A percentile compares a stretch with the other conserved stretches of the same genome.
Conservation (phyloP, 805 yeast genomes). For the Yamadazyma akitaensis region DNA sequence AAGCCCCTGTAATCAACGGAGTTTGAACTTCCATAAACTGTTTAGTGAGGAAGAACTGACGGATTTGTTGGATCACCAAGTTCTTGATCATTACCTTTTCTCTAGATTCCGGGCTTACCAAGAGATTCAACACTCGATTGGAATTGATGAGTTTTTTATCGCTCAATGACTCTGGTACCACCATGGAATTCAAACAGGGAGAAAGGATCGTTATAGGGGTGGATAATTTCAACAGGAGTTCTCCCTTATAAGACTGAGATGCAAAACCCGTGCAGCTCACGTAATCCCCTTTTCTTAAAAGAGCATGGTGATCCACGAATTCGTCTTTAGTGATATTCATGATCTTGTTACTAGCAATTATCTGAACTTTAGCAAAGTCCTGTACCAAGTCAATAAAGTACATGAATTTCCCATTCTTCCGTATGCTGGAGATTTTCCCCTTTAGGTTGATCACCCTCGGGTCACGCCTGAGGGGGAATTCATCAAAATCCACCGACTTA, state of each 20-base stretch:
- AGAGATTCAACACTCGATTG: constrained; percentile 71
- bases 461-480: constrained; percentile 5
- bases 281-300: constrained; percentile 69
- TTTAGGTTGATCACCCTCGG: constrained; percentile 21
- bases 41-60: constrained; percentile 51
- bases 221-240: constrained; percentile 63
- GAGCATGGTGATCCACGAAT: constrained; percentile 38
- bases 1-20: constrained; percentile 69
- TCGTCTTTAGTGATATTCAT: constrained; percentile 40
- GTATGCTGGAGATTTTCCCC: constrained; percentile 57
- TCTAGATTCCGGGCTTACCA: constrained; percentile 53
- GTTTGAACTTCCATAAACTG: constrained; percentile 84
- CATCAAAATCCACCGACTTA: constrained; percentile 1
- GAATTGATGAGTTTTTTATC: constrained; percentile 57
- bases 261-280: constrained; percentile 67
- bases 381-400: constrained; percentile 66
- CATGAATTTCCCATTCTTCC: constrained; percentile 68
- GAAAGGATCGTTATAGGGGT: constrained; percentile 52
- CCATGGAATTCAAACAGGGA: constrained; percentile 51
- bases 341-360: constrained; percentile 55
- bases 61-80: constrained; percentile 49
- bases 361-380: constrained; percentile 56
- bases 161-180: constrained; percentile 52
- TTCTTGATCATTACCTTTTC: constrained; percentile 51
- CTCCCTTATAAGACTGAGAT: constrained; percentile 73